Conservation (phyloP, 495 filamentous ascomycete species). For the Aspergillus cavernicola region DNA sequence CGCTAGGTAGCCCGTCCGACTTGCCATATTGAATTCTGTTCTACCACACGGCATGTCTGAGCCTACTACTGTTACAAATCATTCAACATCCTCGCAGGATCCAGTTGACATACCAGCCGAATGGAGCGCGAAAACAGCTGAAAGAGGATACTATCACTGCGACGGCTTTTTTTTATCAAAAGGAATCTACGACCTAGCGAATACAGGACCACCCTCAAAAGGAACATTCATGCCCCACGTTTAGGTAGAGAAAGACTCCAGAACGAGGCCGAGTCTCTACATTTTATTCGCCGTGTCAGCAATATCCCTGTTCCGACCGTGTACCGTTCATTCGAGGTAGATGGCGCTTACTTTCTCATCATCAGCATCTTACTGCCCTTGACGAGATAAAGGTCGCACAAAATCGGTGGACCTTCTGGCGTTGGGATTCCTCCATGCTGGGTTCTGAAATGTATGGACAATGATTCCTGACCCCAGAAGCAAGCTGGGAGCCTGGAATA, state of each 20-base stretch:
- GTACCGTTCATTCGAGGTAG: background rate
- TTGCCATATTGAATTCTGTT: too few species aligned
- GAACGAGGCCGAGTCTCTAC: background rate
- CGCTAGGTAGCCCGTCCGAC: too few species aligned
- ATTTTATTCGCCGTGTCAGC: background rate
- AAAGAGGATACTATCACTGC: too few species aligned
- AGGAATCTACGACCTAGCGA: too few species aligned
- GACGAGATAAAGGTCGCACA: background rate
- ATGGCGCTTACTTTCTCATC: background rate
- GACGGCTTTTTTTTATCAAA: too few species aligned
- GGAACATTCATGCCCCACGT: background rate
- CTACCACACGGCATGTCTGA: too few species aligned
- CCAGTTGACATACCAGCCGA: too few species aligned
- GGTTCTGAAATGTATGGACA: background rate
- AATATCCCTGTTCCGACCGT: background rate
- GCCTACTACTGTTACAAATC: too few species aligned
- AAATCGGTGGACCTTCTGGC: background rate
- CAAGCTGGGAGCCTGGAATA: background rate
- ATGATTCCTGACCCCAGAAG: background rate
- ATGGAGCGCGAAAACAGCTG: too few species aligned
- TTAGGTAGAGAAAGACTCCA: background rate
- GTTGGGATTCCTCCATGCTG: background rate
- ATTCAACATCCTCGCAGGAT: too few species aligned
- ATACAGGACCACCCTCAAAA: background rate
- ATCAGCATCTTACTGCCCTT: background rate